Conservation (phyloP, 202 grass and related monocot genomes). For the Digitaria exilis region DNA sequence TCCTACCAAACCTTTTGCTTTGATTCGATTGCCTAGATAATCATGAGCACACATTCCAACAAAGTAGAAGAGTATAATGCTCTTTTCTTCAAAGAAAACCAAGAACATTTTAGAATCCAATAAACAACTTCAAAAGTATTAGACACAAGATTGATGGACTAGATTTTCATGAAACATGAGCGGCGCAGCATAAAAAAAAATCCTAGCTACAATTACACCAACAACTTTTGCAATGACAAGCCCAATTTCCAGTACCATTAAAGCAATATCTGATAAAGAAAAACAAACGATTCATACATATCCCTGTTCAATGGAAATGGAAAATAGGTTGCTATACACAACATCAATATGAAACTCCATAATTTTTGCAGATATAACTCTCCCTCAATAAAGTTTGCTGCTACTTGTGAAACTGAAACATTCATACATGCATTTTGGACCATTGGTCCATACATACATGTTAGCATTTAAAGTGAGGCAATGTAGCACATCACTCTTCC, state of each 20-base stretch:
- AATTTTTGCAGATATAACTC: neutral
- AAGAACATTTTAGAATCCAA: neutral
- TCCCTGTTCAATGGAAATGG: neutral
- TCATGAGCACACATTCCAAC: neutral
- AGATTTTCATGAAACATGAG: conserved; percentile 12
- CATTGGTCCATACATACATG: conserved; percentile 18
- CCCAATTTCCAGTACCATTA: neutral
- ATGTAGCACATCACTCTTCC: neutral
- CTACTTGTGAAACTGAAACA: neutral
- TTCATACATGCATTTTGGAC: neutral
- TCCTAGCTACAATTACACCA: neutral
- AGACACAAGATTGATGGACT: neutral
- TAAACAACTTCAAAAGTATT: neutral
- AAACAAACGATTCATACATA: neutral
- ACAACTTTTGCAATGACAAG: neutral
- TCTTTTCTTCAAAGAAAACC: neutral
- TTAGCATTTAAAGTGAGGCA: conserved; percentile 9
- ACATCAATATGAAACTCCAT: neutral
- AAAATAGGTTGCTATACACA: neutral
- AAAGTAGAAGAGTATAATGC: neutral
- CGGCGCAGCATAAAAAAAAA: neutral
- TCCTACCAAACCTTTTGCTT: neutral
- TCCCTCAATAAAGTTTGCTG: neutral
- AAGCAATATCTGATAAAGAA: neutral
- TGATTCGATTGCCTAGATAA: neutral